Evolutionary conservation across 495 filamentous ascomycete genomes (phyloP).

Genomic region (Tetracladium marchalianum): DNA sequence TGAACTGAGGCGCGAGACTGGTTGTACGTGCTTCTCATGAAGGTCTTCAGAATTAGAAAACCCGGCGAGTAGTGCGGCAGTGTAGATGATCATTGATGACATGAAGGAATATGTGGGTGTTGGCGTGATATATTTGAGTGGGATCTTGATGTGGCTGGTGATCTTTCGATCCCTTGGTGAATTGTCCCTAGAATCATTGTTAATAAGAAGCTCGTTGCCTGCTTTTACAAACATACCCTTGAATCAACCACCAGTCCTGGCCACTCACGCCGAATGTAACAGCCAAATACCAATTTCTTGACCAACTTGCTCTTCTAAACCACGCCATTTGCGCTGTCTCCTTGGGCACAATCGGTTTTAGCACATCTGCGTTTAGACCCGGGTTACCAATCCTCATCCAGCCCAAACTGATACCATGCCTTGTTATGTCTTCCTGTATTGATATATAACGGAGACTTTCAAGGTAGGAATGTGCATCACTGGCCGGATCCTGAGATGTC

Average conservation of each 20-base stretch:
- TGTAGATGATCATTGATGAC: slow-evolving; percentile 13
- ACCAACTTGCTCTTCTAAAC: slow-evolving; percentile 54
- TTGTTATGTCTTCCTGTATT: slow-evolving; percentile 53
- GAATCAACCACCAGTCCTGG: slow-evolving; percentile 67
- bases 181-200: slow-evolving; percentile 3
- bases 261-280: slow-evolving; percentile 61
- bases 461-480: slow-evolving; percentile 42
- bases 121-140: slow-evolving; percentile 10
- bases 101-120: slow-evolving; percentile 16
- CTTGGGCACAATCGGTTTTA: slow-evolving; percentile 51
- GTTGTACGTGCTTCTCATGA: slow-evolving; percentile 24
- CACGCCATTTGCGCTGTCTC: slow-evolving; percentile 50
- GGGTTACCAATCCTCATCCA: slow-evolving; percentile 48
- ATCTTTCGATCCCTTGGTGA: slow-evolving; percentile 5
- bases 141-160: slow-evolving; percentile 7
- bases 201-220: background rate
- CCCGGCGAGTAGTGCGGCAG: slow-evolving; percentile 28
- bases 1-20: slow-evolving; percentile 10
- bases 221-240: slow-evolving; percentile 11
- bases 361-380: slow-evolving; percentile 41
- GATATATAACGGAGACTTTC: slow-evolving; percentile 46
- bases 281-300: slow-evolving; percentile 55
- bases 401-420: slow-evolving; percentile 46
- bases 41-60: slow-evolving; percentile 33
- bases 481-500: slow-evolving; percentile 36